A percentile compares a stretch with the other conserved stretches of the same genome.
phyloP scores from a whole-genome alignment of 1,139 yeast genomes.

The Maudiozyma humilis region DNA sequence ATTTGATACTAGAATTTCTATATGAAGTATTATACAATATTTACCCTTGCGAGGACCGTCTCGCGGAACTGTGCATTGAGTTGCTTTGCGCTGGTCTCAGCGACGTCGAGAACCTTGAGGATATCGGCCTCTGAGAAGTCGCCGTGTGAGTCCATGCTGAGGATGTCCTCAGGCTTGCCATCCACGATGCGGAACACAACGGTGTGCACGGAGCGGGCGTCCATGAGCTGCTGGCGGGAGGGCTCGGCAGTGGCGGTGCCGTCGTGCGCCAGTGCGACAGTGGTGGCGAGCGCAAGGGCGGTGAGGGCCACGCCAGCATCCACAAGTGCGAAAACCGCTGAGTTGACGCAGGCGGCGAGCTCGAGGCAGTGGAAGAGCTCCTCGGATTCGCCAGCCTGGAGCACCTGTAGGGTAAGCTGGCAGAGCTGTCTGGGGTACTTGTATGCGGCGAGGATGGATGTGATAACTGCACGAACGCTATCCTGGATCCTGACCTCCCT shows the following conservation, averaged over 20 bases:
- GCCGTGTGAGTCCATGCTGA: constrained; percentile 69
- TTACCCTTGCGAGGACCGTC: constrained; percentile 37
- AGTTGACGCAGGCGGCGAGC: constrained; percentile 63
- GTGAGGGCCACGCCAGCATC: constrained; percentile 72
- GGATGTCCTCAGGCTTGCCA: constrained; percentile 44
- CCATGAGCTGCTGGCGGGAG: constrained; percentile 33
- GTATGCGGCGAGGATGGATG: constrained; percentile 54
- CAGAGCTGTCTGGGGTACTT: constrained; percentile 77
- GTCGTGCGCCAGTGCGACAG: constrained; percentile 36
- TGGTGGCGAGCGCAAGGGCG: constrained; percentile 51
- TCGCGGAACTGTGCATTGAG: constrained; percentile 42
- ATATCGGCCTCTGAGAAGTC: constrained; percentile 51
- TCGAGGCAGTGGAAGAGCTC: constrained; percentile 41
- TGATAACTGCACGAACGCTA: constrained; percentile 53
- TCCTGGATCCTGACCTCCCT: constrained; percentile 74
- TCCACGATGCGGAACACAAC: constrained; percentile 48
- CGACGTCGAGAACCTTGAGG: constrained; percentile 40
- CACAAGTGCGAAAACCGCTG: constrained; percentile 61
- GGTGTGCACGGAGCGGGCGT: constrained; percentile 54
- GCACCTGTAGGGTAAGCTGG: constrained; percentile 77
- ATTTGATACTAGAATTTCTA: background rate
- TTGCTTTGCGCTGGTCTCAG: constrained; percentile 40
- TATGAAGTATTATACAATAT: background rate
- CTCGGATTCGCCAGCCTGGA: constrained; percentile 49
- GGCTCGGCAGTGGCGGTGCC: constrained; percentile 41